Evolutionary conservation across 2,329 filamentous ascomycete genomes (phyloP).

Genomic region (Cercospora brassicicola): DNA sequence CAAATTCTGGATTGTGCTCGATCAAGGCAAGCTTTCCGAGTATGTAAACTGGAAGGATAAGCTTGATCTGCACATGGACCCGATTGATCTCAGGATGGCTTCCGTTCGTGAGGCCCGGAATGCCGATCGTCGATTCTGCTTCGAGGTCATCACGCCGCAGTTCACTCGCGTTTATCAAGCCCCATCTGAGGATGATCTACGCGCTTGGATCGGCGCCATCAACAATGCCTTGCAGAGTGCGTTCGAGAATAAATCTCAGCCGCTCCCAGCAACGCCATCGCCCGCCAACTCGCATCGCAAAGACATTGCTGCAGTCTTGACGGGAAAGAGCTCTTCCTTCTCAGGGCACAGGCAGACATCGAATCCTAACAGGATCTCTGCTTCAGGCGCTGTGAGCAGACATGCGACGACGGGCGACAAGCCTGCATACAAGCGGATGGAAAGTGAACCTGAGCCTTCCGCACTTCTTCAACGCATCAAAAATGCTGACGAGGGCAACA

Average conservation of each 20-base stretch:
- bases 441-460: slow-evolving; percentile 71
- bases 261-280: slow-evolving; percentile 42
- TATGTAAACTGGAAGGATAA: slow-evolving; percentile 99
- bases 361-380: slow-evolving; percentile 45
- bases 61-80: slow-evolving; percentile 94
- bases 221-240: slow-evolving; percentile 97
- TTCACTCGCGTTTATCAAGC: slow-evolving; percentile 97
- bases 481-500: slow-evolving; percentile 88
- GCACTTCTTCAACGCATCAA: slow-evolving; percentile 84
- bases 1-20: slow-evolving; percentile 99
- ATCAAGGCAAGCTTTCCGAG: slow-evolving; percentile 93
- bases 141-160: slow-evolving; percentile 95
- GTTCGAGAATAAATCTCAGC: slow-evolving; percentile 71
- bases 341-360: slow-evolving; percentile 55
- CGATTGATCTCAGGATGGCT: slow-evolving; percentile 93
- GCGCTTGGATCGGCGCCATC: slow-evolving; percentile 90
- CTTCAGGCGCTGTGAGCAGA: slow-evolving; percentile 65
- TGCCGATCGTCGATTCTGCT: slow-evolving; percentile 92
- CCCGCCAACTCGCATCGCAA: slow-evolving; percentile 63
- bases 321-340: slow-evolving; percentile 81
- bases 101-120: slow-evolving; percentile 95
- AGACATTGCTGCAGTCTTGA: slow-evolving; percentile 89
- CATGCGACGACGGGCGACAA: slow-evolving; percentile 90
- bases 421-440: slow-evolving; percentile 70
- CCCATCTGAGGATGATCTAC: slow-evolving; percentile 97